phyloP scores from a whole-genome alignment of 1,139 yeast genomes.

The Pichiaceae sp. region DNA sequence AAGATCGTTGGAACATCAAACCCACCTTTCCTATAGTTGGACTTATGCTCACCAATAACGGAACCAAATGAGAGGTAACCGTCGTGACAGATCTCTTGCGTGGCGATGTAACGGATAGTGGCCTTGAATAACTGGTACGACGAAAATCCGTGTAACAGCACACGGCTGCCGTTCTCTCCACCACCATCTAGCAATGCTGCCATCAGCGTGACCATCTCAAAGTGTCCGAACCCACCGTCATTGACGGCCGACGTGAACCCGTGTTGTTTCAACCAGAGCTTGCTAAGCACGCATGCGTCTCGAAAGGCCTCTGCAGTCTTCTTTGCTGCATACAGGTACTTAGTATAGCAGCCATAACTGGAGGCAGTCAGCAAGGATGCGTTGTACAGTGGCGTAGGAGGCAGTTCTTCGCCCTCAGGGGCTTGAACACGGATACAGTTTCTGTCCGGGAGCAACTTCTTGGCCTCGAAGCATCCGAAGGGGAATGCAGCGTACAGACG shows the following conservation, averaged over 20 bases:
- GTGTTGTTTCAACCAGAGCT: slow-evolving; percentile 84
- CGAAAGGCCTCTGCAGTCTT: slow-evolving; percentile 75
- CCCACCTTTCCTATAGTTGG: slow-evolving; percentile 47
- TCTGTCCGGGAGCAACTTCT: slow-evolving; percentile 70
- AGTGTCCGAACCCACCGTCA: slow-evolving; percentile 79
- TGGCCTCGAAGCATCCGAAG: slow-evolving; percentile 58
- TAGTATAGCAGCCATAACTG: slow-evolving; percentile 59
- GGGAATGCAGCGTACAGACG: slow-evolving; percentile 71
- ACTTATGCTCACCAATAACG: slow-evolving; percentile 39
- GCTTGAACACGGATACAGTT: slow-evolving; percentile 67
- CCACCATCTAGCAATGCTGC: slow-evolving; percentile 83
- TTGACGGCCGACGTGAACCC: slow-evolving; percentile 60
- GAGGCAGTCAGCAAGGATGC: slow-evolving; percentile 67
- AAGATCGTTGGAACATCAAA: slow-evolving; percentile 68
- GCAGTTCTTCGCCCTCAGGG: slow-evolving; percentile 35
- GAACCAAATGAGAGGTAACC: slow-evolving; percentile 67
- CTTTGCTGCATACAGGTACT: slow-evolving; percentile 66
- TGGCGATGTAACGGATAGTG: slow-evolving; percentile 70
- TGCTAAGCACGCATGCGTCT: slow-evolving; percentile 82
- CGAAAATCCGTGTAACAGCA: slow-evolving; percentile 78
- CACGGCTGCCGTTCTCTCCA: slow-evolving; percentile 64
- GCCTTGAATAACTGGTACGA: slow-evolving; percentile 91
- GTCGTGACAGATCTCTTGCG: slow-evolving; percentile 52
- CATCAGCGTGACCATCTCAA: slow-evolving; percentile 78
- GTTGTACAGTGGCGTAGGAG: slow-evolving; percentile 83